Evolutionary conservation across 257 asterid genomes (phyloP).

Genomic region (Solanum appendiculatum): DNA sequence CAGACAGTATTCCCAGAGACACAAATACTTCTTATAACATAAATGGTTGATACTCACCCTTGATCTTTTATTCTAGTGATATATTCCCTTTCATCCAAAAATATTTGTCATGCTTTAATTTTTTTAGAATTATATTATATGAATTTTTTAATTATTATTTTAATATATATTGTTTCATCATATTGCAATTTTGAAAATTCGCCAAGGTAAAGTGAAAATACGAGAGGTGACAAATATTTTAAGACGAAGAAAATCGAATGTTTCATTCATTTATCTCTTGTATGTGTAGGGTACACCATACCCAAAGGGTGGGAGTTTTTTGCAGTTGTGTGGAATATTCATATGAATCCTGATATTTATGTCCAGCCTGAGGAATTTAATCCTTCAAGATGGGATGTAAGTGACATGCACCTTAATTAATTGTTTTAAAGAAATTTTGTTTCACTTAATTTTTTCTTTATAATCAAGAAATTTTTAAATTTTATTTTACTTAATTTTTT

Average conservation of each 20-base stretch:
- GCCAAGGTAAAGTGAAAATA: no score
- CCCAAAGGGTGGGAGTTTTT: conserved; percentile 8
- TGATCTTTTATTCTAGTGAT: neutral
- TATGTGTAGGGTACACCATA: conserved; percentile 2
- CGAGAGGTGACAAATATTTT: neutral
- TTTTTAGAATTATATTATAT: no score
- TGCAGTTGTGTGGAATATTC: neutral
- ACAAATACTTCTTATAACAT: neutral
- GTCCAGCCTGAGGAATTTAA: neutral
- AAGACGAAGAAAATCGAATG: neutral
- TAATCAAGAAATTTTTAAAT: neutral
- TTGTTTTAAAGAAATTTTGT: neutral
- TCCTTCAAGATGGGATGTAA: neutral
- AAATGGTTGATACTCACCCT: neutral
- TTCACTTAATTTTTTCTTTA: no score
- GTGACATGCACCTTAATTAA: neutral
- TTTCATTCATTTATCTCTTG: neutral
- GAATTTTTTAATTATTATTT: no score
- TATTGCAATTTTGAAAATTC: no score
- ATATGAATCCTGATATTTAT: neutral
- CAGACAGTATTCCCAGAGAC: neutral
- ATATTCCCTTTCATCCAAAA: no score
- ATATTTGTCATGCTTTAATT: no score
- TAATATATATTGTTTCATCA: no score
- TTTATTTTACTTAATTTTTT: no score